Percentiles rank a stretch among this genome's conserved stretches.
These are phyloP conservation scores for Pseudisothecium myosuroides DNA, from an alignment of 225 moss, liverwort and hornwort species.

Conservation along the genomic window DNA sequence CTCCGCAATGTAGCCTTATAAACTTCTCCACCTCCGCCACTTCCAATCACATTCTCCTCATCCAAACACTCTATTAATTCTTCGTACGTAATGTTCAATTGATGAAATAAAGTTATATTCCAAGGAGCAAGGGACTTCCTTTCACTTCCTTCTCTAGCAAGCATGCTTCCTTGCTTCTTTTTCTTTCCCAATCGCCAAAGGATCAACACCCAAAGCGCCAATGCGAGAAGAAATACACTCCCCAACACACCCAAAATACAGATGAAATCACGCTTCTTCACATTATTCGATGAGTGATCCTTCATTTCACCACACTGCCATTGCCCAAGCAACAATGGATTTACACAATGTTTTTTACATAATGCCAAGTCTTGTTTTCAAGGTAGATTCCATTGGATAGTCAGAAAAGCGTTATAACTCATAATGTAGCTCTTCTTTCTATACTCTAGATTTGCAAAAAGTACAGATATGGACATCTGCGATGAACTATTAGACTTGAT, in stretches of 20 bases:
- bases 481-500: no score
- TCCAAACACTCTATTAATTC: slow-evolving; percentile 32
- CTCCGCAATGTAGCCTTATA: slow-evolving; percentile 1
- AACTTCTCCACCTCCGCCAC: slow-evolving; percentile 30
- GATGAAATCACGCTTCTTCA: neutral
- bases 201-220: neutral
- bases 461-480: no score
- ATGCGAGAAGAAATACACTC: neutral
- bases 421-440: no score
- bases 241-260: neutral
- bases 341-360: neutral
- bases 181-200: neutral
- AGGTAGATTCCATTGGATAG: no score
- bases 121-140: neutral
- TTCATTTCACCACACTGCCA: neutral
- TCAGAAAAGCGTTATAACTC: no score
- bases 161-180: neutral
- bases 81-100: neutral
- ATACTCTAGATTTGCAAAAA: no score
- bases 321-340: neutral
- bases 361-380: no score
- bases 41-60: slow-evolving; percentile 25
- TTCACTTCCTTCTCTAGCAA: neutral
- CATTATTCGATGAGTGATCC: neutral
- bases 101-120: slow-evolving; percentile 30